Evolutionary conservation across 108 stramenopile genomes (phyloP).

Genomic region (Mediolabrus comicus): DNA sequence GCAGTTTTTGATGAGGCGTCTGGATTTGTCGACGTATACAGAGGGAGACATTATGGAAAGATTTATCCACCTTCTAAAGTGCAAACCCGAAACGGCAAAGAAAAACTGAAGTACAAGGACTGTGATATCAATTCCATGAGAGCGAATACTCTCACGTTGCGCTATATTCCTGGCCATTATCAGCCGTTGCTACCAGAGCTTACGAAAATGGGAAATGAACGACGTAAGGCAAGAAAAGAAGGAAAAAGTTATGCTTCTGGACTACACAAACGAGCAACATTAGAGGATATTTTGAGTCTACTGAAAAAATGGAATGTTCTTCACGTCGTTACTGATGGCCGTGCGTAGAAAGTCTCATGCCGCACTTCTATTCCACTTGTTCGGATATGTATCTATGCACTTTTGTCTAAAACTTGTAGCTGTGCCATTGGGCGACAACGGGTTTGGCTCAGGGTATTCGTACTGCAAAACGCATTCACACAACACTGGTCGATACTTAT

Average conservation of each 20-base stretch:
- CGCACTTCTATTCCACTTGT: slow-evolving; percentile 9
- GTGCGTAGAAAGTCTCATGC: slow-evolving; percentile 4
- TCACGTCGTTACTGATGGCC: slow-evolving; percentile 46
- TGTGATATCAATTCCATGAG: slow-evolving; percentile 27
- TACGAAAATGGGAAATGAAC: slow-evolving; percentile 15
- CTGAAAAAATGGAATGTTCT: slow-evolving; percentile 35
- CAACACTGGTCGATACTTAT: slow-evolving; percentile 44
- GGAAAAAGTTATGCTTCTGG: neutral
- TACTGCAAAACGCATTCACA: slow-evolving; percentile 61
- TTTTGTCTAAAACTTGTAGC: neutral
- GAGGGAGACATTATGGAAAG: slow-evolving; percentile 44
- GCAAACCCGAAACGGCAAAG: neutral
- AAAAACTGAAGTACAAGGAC: slow-evolving; percentile 27
- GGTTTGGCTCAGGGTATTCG: slow-evolving; percentile 30
- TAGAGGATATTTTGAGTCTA: slow-evolving; percentile 30
- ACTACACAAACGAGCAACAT: slow-evolving; percentile 12
- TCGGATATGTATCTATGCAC: neutral
- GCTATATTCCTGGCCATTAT: slow-evolving; percentile 45
- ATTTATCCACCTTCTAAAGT: slow-evolving; percentile 34
- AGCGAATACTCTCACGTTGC: slow-evolving; percentile 33
- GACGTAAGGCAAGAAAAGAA: slow-evolving; percentile 1
- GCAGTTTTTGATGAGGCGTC: slow-evolving; percentile 43
- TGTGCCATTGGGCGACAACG: neutral
- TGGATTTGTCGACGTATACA: slow-evolving; percentile 49
- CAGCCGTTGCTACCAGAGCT: slow-evolving; percentile 43